phyloP scores from a whole-genome alignment of 2,329 filamentous ascomycete genomes.

The Plenodomus biglobosus region DNA sequence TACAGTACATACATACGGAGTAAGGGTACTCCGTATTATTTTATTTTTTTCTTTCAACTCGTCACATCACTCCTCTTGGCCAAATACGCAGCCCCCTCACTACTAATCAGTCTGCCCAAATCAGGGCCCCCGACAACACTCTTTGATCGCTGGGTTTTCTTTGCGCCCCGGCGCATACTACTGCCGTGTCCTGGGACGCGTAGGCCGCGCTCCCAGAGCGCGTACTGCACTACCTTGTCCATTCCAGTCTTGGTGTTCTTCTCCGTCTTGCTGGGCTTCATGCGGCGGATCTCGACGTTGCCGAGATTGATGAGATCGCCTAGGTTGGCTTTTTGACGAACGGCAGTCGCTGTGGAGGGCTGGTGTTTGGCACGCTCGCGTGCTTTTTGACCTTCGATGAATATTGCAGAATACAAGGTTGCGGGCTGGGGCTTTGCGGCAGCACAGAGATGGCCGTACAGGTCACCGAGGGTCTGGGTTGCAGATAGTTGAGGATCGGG shows the following conservation, averaged over 20 bases:
- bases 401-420: constrained; percentile 65
- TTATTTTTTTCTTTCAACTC: too few species aligned
- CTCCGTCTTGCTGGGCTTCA: constrained; percentile 69
- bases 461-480: constrained; percentile 40
- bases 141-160: background rate
- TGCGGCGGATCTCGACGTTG: constrained; percentile 70
- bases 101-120: background rate
- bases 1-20: too few species aligned
- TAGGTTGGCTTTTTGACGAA: constrained; percentile 17
- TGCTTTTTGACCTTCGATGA: constrained; percentile 25
- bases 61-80: background rate
- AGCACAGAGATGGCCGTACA: constrained; percentile 41
- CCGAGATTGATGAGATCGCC: constrained; percentile 30
- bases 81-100: background rate
- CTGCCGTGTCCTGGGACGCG: background rate
- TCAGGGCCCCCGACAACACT: background rate
- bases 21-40: too few species aligned
- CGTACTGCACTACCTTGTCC: constrained; percentile 77
- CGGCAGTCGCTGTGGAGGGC: background rate
- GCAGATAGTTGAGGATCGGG: constrained; percentile 66
- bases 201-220: constrained; percentile 51
- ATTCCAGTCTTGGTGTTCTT: constrained; percentile 71
- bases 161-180: background rate
- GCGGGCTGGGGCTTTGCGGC: constrained; percentile 47
- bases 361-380: constrained; percentile 18